Evolutionary conservation across 768 basidiomycete genomes (phyloP), one percentile per base, ranked within the genome.

Genomic region (Leccinum incarnatum): DNA sequence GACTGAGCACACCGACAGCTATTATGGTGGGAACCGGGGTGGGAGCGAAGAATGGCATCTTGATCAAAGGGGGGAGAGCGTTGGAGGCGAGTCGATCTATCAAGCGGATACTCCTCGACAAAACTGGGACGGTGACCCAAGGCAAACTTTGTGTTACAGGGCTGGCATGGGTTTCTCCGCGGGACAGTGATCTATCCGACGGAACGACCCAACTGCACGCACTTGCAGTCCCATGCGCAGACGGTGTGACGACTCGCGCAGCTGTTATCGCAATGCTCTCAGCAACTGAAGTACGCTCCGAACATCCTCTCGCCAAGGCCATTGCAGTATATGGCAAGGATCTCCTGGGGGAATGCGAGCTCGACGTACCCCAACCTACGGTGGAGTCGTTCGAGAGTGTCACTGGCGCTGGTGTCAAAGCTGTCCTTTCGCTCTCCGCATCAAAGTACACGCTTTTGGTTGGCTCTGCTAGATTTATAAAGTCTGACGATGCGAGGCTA

Each of bases 11-110:
- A 0, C 97, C 97, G 1, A 98, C 97, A 0, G 97, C 96, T 2
- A 94, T 98, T 75, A 98, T 98, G 97, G 97, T 98, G 32, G 97
- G 97, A 17, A 98, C 96, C 0, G 97, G 97, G 1, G 86, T 98
- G 57, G 97, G 97, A 2, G 97, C 97, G 9, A 83, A 90, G 77
- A 96, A 98, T 67, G 96, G 97, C 0, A 98, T 99, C 59, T 76
- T 99, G 49, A 98, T 99, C 84, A 99, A 99, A 72, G 95, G 97
- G 21, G 97, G 95, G 2, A 81, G 90, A 14, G 95, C 97, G 3
- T 78, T 99, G 27, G 97, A 99, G 70, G 94, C 93, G 3, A 94
- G 93, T 73, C 86, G 84, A 63, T 79, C 81, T 53, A 86, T 98
- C 67, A 86, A 86, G 70, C 81, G 86, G 14, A 85, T 98, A 62